Conservation (phyloP, 192 early-diverging fungal genomes). For the Umbelopsis sp. region DNA sequence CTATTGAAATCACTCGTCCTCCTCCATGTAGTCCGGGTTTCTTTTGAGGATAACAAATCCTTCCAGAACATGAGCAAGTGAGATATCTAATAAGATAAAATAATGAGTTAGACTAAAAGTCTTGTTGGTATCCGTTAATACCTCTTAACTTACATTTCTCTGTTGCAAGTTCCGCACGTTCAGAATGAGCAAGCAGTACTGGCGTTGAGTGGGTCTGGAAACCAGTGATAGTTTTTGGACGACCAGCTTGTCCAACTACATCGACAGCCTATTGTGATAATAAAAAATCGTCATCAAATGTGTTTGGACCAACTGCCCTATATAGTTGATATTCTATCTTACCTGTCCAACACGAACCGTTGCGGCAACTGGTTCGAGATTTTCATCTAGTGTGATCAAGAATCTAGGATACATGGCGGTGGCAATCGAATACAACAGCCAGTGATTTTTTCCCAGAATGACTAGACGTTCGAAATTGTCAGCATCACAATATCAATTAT, state of each 20-base stretch:
- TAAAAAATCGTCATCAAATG: not conserved
- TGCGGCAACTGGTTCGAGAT: constrained; percentile 77
- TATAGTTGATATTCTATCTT: not conserved
- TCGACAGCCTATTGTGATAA: constrained; percentile 84
- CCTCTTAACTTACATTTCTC: constrained; percentile 75
- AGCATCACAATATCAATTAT: not conserved
- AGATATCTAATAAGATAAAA: constrained; percentile 49
- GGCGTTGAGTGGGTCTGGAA: constrained; percentile 99
- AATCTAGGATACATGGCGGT: constrained; percentile 97
- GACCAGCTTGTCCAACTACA: constrained; percentile 96
- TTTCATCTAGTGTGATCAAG: constrained; percentile 95
- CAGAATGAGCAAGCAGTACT: constrained; percentile 92
- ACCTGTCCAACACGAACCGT: constrained; percentile 94
- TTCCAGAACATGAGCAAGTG: constrained; percentile 85
- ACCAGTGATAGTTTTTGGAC: constrained; percentile 98
- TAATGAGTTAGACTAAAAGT: not conserved
- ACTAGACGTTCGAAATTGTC: constrained; percentile 44
- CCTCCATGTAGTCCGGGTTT: constrained; percentile 87
- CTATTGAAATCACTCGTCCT: constrained; percentile 38
- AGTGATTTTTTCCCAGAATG: constrained; percentile 89
- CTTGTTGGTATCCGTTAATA: not conserved
- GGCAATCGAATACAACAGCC: constrained; percentile 90
- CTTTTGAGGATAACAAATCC: constrained; percentile 96
- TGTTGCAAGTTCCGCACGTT: constrained; percentile 97
- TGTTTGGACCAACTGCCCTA: not conserved